Evolutionary conservation across 768 basidiomycete species (phyloP).

Genomic region (Lenzites betulinus): DNA sequence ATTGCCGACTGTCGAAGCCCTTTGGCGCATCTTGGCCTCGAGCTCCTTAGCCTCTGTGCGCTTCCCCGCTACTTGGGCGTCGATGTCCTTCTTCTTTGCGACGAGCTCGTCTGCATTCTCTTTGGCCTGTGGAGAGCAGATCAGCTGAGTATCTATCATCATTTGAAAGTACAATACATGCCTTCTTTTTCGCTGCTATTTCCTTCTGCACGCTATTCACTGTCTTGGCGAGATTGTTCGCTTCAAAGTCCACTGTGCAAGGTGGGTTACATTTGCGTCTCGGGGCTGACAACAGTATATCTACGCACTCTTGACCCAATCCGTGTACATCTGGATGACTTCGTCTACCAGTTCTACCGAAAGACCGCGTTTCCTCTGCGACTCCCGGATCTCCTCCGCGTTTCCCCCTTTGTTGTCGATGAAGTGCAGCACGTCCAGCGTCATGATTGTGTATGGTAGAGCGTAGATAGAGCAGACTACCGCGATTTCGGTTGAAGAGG

Average conservation of each 20-base stretch:
- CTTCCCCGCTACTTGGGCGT: constrained; percentile 75
- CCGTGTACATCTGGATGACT: constrained; percentile 85
- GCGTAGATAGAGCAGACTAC: background rate
- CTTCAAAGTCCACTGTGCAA: constrained; percentile 82
- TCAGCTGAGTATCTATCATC: background rate
- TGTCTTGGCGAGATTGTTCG: constrained; percentile 74
- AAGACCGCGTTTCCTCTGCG: constrained; percentile 88
- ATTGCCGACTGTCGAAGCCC: constrained; percentile 85
- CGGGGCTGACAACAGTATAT: constrained; percentile 18
- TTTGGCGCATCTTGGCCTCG: constrained; percentile 76
- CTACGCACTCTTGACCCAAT: constrained; percentile 89
- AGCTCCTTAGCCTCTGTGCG: constrained; percentile 77
- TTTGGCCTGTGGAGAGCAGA: constrained; percentile 64
- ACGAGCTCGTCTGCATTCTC: constrained; percentile 88
- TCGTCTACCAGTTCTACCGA: constrained; percentile 93
- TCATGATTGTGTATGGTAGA: constrained; percentile 49
- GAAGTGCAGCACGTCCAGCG: constrained; percentile 77
- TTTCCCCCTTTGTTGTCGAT: constrained; percentile 92
- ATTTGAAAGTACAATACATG: constrained; percentile 24
- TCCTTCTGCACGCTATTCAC: constrained; percentile 93
- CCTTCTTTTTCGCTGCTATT: constrained; percentile 94
- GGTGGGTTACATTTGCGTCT: background rate
- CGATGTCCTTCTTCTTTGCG: constrained; percentile 79
- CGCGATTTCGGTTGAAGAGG: background rate
- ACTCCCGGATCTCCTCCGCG: constrained; percentile 85